These are phyloP conservation scores for Aspergillus unguis DNA, from an alignment of 2,329 filamentous ascomycete genomes.

Conservation along the genomic window DNA sequence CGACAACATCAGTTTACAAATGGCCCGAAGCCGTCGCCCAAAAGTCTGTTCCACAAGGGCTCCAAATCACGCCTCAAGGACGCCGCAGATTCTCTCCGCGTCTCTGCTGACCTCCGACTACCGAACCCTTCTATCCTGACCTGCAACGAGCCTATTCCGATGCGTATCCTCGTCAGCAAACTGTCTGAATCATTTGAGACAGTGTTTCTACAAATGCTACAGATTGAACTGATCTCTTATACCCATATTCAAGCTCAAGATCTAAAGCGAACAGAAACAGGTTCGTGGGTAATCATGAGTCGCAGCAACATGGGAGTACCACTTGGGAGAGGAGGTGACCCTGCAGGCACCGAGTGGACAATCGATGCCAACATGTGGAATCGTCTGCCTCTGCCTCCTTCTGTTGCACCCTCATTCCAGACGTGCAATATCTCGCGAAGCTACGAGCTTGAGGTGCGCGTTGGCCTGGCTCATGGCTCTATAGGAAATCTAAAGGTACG, in stretches of 20 bases:
- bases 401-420: constrained; percentile 78
- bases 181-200: constrained; percentile 65
- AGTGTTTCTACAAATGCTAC: constrained; percentile 72
- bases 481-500: constrained; percentile 51
- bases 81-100: constrained; percentile 48
- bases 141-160: constrained; percentile 79
- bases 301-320: constrained; percentile 68
- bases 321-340: constrained; percentile 57
- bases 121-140: constrained; percentile 86
- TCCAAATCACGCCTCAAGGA: constrained; percentile 27
- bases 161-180: constrained; percentile 77
- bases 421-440: constrained; percentile 81
- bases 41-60: constrained; percentile 57
- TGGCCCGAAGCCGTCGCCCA: constrained; percentile 43
- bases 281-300: constrained; percentile 72
- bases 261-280: constrained; percentile 65
- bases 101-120: constrained; percentile 77
- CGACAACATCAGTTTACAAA: constrained; percentile 61
- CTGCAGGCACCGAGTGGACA: constrained; percentile 64
- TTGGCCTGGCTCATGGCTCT: constrained; percentile 73
- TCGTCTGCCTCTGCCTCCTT: constrained; percentile 70
- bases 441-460: constrained; percentile 79
- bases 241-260: constrained; percentile 79
- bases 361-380: constrained; percentile 72
- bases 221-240: constrained; percentile 75